A percentile compares a stretch with the other conserved stretches of the same genome.
Conservation (phyloP, 257 asterid genomes). For the Linderniella brevidens region DNA sequence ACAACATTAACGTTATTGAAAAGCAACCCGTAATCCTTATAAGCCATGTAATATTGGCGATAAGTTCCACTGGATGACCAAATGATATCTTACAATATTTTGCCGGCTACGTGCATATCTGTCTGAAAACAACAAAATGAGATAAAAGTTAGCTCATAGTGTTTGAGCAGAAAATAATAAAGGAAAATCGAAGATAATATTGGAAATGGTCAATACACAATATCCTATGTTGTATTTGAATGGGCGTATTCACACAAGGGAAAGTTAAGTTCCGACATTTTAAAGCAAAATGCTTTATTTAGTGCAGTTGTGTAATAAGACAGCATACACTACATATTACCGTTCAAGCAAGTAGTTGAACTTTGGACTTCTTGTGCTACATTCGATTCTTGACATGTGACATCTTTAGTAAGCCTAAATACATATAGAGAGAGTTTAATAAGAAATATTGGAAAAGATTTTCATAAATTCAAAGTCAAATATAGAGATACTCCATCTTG, state of each 20-base stretch:
- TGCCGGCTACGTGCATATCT: slow-evolving; percentile 72
- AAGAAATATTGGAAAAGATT: too few species aligned
- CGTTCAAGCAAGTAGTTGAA: slow-evolving; percentile 82
- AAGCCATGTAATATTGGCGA: slow-evolving; percentile 78
- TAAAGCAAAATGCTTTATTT: too few species aligned
- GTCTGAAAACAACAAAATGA: slow-evolving; percentile 32
- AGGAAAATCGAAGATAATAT: too few species aligned
- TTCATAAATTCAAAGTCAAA: too few species aligned
- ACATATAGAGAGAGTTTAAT: too few species aligned
- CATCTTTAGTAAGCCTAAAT: slow-evolving; percentile 58
- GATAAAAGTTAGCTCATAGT: slow-evolving; percentile 7
- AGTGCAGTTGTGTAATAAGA: not conserved
- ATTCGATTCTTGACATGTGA: slow-evolving; percentile 67
- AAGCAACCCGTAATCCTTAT: too few species aligned
- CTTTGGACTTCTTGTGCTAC: slow-evolving; percentile 90
- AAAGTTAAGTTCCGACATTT: not conserved
- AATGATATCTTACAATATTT: slow-evolving; percentile 64
- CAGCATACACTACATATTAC: slow-evolving; percentile 18
- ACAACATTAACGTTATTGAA: too few species aligned
- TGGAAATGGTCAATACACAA: too few species aligned
- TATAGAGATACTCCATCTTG: too few species aligned
- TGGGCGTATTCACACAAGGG: too few species aligned
- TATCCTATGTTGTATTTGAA: too few species aligned
- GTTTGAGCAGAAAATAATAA: too few species aligned
- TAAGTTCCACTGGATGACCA: slow-evolving; percentile 74